Percentiles rank a stretch among this genome's conserved stretches.
These are phyloP conservation scores for Tulasnella sp. DNA, from an alignment of 768 basidiomycete genomes.

Conservation along the genomic window DNA sequence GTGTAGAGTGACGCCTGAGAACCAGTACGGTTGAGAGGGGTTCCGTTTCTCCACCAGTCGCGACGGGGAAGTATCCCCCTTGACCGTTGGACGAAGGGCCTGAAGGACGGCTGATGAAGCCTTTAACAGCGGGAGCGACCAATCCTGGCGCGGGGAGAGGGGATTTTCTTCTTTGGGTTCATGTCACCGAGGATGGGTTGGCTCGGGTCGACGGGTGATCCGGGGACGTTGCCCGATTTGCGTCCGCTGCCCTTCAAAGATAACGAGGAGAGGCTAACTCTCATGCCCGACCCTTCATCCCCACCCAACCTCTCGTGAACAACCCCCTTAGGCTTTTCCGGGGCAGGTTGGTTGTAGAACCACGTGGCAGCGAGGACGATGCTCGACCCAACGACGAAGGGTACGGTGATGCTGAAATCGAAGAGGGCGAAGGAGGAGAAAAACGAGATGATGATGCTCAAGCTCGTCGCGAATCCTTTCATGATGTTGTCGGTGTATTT, in stretches of 20 bases:
- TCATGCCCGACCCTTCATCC: background rate
- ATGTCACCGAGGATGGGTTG: conserved; percentile 12
- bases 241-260: background rate
- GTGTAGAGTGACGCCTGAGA: background rate
- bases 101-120: conserved; percentile 1
- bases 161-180: background rate
- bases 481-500: conserved; percentile 87
- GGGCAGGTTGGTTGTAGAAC: conserved; percentile 60
- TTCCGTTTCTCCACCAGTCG: background rate
- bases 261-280: background rate
- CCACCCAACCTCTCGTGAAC: background rate
- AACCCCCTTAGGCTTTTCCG: background rate
- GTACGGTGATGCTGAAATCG: conserved; percentile 76
- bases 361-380: conserved; percentile 84
- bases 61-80: background rate
- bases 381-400: conserved; percentile 75
- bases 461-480: conserved; percentile 91
- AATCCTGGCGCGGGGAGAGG: conserved; percentile 1
- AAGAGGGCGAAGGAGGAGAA: conserved; percentile 85
- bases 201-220: conserved; percentile 2
- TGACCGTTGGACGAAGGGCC: background rate
- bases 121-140: background rate
- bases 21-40: background rate
- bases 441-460: conserved; percentile 93
- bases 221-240: background rate